phyloP scores from a whole-genome alignment of 768 basidiomycete species.

The Cubamyces lactineus region DNA sequence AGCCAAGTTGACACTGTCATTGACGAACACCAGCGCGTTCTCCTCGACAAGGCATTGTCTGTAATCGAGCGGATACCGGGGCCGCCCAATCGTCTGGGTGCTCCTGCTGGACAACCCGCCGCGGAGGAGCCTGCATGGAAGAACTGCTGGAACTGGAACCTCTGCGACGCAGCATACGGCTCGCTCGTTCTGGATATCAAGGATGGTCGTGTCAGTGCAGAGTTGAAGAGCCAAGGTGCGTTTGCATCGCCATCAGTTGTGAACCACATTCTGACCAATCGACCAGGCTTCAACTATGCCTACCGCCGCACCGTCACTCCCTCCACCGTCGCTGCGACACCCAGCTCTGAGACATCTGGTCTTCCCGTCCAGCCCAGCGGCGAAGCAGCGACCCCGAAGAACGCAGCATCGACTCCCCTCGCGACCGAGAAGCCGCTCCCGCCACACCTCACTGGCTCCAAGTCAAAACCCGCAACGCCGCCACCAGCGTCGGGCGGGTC shows the following conservation, averaged over 20 bases:
- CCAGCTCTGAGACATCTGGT: constrained; percentile 56
- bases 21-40: constrained; percentile 84
- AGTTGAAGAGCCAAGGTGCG: constrained; percentile 89
- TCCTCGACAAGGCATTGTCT: constrained; percentile 86
- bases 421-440: constrained; percentile 39
- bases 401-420: constrained; percentile 30
- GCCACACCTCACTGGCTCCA: constrained; percentile 34
- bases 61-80: constrained; percentile 83
- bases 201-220: constrained; percentile 90
- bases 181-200: constrained; percentile 85
- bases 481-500: constrained; percentile 36
- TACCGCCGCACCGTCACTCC: constrained; percentile 76
- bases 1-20: constrained; percentile 88
- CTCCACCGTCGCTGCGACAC: constrained; percentile 56
- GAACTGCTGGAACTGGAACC: constrained; percentile 99
- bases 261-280: background rate
- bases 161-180: constrained; percentile 95
- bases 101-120: constrained; percentile 45
- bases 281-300: constrained; percentile 90
- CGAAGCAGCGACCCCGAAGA: constrained; percentile 38
- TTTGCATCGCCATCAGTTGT: constrained; percentile 16
- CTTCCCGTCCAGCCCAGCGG: constrained; percentile 47
- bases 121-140: constrained; percentile 96
- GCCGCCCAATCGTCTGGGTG: constrained; percentile 46
- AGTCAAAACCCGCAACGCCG: constrained; percentile 31